Evolutionary conservation across 768 basidiomycete genomes (phyloP).

Genomic region (Guyanaporus albipodus): DNA sequence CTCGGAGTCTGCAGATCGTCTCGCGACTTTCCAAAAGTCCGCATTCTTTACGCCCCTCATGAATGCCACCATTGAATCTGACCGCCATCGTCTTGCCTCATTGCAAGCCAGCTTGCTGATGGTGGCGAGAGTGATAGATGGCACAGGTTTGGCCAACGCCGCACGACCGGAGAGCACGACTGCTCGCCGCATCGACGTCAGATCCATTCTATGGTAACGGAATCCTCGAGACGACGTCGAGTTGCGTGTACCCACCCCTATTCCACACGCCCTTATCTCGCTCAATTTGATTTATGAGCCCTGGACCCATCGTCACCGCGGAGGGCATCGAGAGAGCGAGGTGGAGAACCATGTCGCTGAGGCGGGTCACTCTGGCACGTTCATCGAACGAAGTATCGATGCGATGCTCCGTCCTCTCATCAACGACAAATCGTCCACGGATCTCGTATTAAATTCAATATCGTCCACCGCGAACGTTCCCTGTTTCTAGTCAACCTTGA

Average conservation of each 20-base stretch:
- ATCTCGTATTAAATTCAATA: slow-evolving; percentile 55
- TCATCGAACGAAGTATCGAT: slow-evolving; percentile 63
- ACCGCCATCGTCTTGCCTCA: slow-evolving; percentile 11
- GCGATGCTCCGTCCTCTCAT: slow-evolving; percentile 51
- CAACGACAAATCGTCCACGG: slow-evolving; percentile 49
- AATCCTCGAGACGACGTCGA: slow-evolving; percentile 43
- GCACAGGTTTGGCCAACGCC: slow-evolving; percentile 7
- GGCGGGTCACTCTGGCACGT: slow-evolving; percentile 48
- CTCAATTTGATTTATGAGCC: slow-evolving; percentile 32
- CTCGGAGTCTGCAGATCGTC: slow-evolving; percentile 12
- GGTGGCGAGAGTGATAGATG: slow-evolving; percentile 10
- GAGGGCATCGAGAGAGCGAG: slow-evolving; percentile 44
- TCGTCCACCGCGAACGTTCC: slow-evolving; percentile 42
- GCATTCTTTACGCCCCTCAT: slow-evolving; percentile 1
- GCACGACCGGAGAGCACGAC: background rate
- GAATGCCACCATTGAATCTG: slow-evolving; percentile 5
- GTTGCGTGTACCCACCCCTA: slow-evolving; percentile 8
- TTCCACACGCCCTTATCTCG: slow-evolving; percentile 6
- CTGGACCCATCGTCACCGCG: slow-evolving; percentile 50
- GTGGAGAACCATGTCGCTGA: slow-evolving; percentile 43
- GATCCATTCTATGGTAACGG: slow-evolving; percentile 12
- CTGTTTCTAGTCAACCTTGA: slow-evolving; percentile 44
- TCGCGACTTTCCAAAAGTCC: slow-evolving; percentile 9
- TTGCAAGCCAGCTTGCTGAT: slow-evolving; percentile 14
- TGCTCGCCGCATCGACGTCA: slow-evolving; percentile 6